Percentiles rank a stretch among this genome's conserved stretches.
These are phyloP conservation scores for Colletotrichum caudatum DNA, from an alignment of 2,329 filamentous ascomycete genomes.

Conservation along the genomic window DNA sequence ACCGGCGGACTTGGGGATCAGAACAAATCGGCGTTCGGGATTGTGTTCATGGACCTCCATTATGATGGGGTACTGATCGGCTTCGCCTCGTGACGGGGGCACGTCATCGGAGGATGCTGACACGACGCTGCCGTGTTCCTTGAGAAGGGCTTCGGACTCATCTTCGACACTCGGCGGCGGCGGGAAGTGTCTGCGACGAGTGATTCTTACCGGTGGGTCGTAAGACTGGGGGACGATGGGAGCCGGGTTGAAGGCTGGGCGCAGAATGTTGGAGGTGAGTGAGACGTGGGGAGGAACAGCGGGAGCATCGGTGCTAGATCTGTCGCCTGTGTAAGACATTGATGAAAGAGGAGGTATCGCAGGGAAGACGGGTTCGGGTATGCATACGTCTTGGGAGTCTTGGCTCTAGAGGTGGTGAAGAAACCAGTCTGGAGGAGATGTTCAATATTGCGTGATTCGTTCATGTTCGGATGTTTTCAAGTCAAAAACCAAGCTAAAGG, in stretches of 20 bases:
- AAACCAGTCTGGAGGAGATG: conserved; percentile 63
- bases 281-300: conserved; percentile 36
- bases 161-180: conserved; percentile 78
- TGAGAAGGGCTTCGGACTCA: conserved; percentile 71
- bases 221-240: conserved; percentile 29
- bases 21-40: conserved; percentile 74
- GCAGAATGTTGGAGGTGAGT: conserved; percentile 22
- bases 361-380: neutral
- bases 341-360: neutral
- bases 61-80: conserved; percentile 77
- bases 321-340: conserved; percentile 21
- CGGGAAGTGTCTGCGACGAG: conserved; percentile 57
- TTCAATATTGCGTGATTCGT: conserved; percentile 58
- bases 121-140: conserved; percentile 63
- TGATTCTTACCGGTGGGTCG: conserved; percentile 40
- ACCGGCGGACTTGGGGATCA: conserved; percentile 57
- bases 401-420: conserved; percentile 62
- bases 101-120: conserved; percentile 61
- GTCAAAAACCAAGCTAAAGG: conserved; percentile 8
- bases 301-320: conserved; percentile 30
- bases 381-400: conserved; percentile 52
- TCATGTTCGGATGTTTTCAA: conserved; percentile 51
- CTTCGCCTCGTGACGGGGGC: conserved; percentile 69
- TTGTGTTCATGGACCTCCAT: conserved; percentile 71
- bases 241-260: conserved; percentile 24